Evolutionary conservation across 108 stramenopile species (phyloP), one percentile per base, ranked within the genome.

Genomic region (Skeletonema marinoi): DNA sequence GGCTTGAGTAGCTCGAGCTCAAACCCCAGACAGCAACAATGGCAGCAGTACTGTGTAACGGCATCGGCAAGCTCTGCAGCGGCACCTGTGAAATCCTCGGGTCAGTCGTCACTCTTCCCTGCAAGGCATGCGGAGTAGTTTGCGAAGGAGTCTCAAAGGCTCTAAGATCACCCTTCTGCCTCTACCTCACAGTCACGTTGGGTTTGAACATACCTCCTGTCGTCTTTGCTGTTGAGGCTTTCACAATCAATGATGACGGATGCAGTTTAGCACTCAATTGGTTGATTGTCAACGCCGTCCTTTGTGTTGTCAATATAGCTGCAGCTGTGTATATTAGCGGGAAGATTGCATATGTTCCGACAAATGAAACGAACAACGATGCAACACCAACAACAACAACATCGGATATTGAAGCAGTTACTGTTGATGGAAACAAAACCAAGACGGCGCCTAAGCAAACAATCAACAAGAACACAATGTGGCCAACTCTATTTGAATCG

Each of bases 151-250:
- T 88, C 2, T 69, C 48, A 17, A 16, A 38, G 35, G 29, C 68
- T 33, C 60, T 74, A n/a, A 30, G 67, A 38, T 80, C 83, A 60
- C 88, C 91, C 16, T 90, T 92, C 58, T 80, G 85, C 42, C 83
- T 89, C 31, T 92, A 86, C 81, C 56, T 92, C 14, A 71, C 80
- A 14, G 68, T 85, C 6, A 85, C 91, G 11, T 65, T 92, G 35
- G 79, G 61, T 7, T 59, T 90, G 9, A 92, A 90, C 68, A 17
- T 81, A 5, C 89, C 91, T 5, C 78, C 85, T 36, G 41, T 90
- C 14, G 41, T 64, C 60, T 70, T 73, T 36, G 77, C 65, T 2
- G 68, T 48, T 48, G 29, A 72, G 29, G 38, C 59, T 11, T 64
- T 39, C 6, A 69, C 60, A 9, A 30, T 16, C 16, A 16, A 16